Conservation (phyloP, 108 stramenopile species). For the Nitzschia sp. region DNA sequence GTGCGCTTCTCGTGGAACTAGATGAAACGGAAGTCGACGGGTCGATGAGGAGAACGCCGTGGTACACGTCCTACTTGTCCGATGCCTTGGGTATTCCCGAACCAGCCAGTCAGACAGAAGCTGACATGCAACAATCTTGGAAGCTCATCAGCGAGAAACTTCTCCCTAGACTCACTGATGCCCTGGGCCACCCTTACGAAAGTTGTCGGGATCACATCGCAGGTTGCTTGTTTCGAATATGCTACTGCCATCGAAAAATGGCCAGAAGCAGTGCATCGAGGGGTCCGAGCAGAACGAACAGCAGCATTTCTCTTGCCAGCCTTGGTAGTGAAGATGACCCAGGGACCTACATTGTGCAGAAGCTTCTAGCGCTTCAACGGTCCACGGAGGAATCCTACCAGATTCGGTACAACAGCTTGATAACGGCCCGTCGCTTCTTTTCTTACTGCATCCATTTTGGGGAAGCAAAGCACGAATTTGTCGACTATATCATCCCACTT, state of each 20-base stretch:
- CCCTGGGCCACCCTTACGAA: constrained; percentile 87
- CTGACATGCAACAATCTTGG: constrained; percentile 58
- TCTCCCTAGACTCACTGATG: constrained; percentile 64
- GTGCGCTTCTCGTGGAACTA: constrained; percentile 76
- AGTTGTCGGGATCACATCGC: constrained; percentile 87
- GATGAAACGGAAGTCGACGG: constrained; percentile 50
- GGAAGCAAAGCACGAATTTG: constrained; percentile 78
- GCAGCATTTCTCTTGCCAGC: constrained; percentile 9
- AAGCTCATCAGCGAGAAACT: constrained; percentile 54
- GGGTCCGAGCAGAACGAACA: constrained; percentile 25
- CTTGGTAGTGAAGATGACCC: constrained; percentile 43
- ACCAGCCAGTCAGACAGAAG: constrained; percentile 1
- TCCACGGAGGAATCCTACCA: constrained; percentile 46
- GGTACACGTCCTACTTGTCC: constrained; percentile 33
- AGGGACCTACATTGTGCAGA: constrained; percentile 59
- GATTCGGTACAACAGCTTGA: constrained; percentile 68
- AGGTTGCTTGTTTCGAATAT: constrained; percentile 75
- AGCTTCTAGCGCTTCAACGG: constrained; percentile 42
- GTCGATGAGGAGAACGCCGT: constrained; percentile 25
- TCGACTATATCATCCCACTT: constrained; percentile 73
- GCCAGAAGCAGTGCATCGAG: constrained; percentile 28
- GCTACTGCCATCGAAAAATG: constrained; percentile 73
- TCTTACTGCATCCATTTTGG: constrained; percentile 84
- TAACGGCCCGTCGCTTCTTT: constrained; percentile 81
- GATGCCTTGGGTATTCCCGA: background rate